Evolutionary conservation across 2,329 filamentous ascomycete species (phyloP), one percentile per base, ranked within the genome.

Genomic region (Apiospora marii): DNA sequence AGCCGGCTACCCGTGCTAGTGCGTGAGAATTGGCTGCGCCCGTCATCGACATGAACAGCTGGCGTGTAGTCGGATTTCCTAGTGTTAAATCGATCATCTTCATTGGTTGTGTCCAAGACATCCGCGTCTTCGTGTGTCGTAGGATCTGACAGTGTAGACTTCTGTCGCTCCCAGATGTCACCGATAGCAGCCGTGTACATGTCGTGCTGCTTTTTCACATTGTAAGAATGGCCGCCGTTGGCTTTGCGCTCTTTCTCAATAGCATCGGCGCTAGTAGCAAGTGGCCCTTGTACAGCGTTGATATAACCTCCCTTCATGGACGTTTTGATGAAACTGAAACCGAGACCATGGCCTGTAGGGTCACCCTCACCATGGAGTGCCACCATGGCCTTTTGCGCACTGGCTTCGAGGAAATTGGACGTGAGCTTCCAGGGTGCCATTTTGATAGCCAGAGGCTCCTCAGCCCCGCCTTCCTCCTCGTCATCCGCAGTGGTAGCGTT

Each of bases 261-360:
- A 79, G 94, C 95, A 81, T 98, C 94, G 27, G 94, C 95, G 13
- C 90, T 91, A 3, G 90, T 92, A 10, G 90, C 89, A 51, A 90
- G 83, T 3, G 90, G 90, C 2, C 90, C 90, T 73, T 90, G 89
- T 37, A 97, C 90, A 27, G 95, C 93, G 79, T 95, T 94, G 82
- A 98, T 89, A 74, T 91, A 99, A 0, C 96, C 96, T 74, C 96
- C 96, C 83, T 99, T 99, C 96, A 99, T 99, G 0, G 94, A 97
- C 0, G 95, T 98, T 80, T 96, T 95, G 82, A 99, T 95, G 82
- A 99, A 98, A 81, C 94, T 98, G 85, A 98, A 98, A 2, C 94
- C 96, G 73, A 98, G 91, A 1, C 96, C 96, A 78, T 95, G 93
- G 34, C 95, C 95, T 0, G 96, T 98, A 4, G 96, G 96, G 80